Conservation (phyloP, 2,329 filamentous ascomycete genomes). For the Paecilomyces niveus region DNA sequence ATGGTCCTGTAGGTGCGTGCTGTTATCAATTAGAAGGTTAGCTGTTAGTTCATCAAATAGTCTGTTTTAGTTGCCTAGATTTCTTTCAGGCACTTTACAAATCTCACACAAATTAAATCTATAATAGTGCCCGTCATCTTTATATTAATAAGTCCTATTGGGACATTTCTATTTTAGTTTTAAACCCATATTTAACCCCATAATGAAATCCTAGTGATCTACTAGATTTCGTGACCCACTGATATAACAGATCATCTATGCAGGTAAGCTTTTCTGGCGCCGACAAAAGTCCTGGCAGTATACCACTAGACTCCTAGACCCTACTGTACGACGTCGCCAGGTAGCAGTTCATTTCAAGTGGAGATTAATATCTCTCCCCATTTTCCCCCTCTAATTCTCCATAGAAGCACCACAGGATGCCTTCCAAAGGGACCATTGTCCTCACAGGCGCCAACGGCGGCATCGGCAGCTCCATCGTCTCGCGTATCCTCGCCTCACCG, state of each 20-base stretch:
- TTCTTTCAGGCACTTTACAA: too few relatives aligned
- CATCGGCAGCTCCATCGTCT: constrained; percentile 3
- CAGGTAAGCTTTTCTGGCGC: too few relatives aligned
- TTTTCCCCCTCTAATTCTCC: too few relatives aligned
- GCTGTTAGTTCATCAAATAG: background rate
- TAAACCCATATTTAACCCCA: too few relatives aligned
- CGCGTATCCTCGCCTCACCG: constrained; percentile 8
- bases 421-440: background rate
- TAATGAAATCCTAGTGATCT: background rate
- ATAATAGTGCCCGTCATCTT: too few relatives aligned
- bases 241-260: too few relatives aligned
- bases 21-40: background rate
- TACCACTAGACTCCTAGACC: too few relatives aligned
- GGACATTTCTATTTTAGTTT: too few relatives aligned
- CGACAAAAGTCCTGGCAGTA: background rate
- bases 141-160: background rate
- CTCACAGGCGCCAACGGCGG: constrained; percentile 4
- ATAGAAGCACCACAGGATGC: background rate
- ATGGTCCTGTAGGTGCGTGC: background rate
- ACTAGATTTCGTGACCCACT: too few relatives aligned
- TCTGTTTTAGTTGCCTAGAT: background rate
- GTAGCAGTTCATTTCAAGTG: background rate
- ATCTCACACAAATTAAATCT: background rate
- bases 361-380: too few relatives aligned
- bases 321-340: too few relatives aligned